Evolutionary conservation across 73 alveolate species (phyloP), one percentile per base, ranked within the genome.

Genomic region (Strombidium stylifer): DNA sequence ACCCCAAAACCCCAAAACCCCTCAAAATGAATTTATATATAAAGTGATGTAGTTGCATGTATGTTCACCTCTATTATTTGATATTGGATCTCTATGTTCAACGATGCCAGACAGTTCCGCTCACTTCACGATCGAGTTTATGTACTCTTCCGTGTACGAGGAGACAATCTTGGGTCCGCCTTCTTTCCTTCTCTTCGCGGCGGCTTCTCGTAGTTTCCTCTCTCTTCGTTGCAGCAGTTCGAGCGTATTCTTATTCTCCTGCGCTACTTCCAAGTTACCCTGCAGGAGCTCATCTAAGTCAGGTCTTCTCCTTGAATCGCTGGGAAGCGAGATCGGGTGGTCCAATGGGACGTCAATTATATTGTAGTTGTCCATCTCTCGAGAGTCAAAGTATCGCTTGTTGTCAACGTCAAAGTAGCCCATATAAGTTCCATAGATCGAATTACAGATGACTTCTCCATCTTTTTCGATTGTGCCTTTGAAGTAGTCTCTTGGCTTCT

Each of bases 251-350:
- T 95, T 95, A 47, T 93, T 92, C 24, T 58, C 48, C 77, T 95
- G 90, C 27, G 98, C 98, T 54, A 55, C 58, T 14, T 87, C 96
- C 51, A 85, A 82, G 31, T 86, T 77, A 6, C 96, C 98, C 52
- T 49, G 40, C 19, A 58, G 39, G 51, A 93, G 82, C 7, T 69
- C 39, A 6, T 52, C 26, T 31, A 83, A 66, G 82, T 77, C 96
- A 23, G 21, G 44, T 56, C 99, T 91, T 23, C 45, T 57, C 56
- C 87, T 70, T 15, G 93, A 75, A 69, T 91, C 94, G 41, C 84
- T 37, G 52, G 81, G 81, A 1, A 73, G 50, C 21, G 52, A 27
- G 67, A n/a, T n/a, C n/a, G n/a, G n/a, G n/a, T 34, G 52, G 39
- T 76, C 66, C 30, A 23, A 45, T 47, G 25, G 14, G 14, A 11